Evolutionary conservation across 306 rosid species (phyloP).

Genomic region (Trifolium dubium): DNA sequence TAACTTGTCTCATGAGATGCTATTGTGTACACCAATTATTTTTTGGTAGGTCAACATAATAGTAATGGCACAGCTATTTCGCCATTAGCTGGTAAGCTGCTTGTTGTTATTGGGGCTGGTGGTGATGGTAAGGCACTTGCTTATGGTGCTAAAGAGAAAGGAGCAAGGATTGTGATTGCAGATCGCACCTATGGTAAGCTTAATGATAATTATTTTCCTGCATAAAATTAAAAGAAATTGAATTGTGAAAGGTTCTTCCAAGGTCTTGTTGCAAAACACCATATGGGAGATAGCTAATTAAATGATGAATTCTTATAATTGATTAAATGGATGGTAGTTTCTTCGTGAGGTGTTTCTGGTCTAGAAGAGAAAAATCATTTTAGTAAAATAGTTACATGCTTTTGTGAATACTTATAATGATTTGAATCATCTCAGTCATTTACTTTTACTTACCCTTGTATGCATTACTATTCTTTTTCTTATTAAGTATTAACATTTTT

Average conservation of each 20-base stretch:
- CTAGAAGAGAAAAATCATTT: conserved; percentile 14
- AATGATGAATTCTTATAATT: conserved; percentile 23
- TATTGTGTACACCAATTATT: conserved; percentile 28
- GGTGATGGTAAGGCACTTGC: conserved; percentile 97
- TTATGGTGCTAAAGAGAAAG: conserved; percentile 93
- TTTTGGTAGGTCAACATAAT: conserved; percentile 50
- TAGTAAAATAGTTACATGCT: conserved; percentile 10
- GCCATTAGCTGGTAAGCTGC: conserved; percentile 82
- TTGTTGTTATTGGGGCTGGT: conserved; percentile 97
- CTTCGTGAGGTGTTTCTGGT: conserved; percentile 8
- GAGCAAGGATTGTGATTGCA: conserved; percentile 89
- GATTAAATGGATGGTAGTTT: conserved; percentile 17
- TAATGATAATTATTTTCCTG: conserved; percentile 32
- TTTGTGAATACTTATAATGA: conserved; percentile 27
- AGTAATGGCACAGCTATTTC: conserved; percentile 52
- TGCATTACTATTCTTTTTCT: not conserved
- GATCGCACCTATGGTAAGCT: conserved; percentile 84
- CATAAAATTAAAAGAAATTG: conserved; percentile 11
- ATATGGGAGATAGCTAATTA: conserved; percentile 24
- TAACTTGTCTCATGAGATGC: conserved; percentile 13
- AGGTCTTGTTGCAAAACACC: conserved; percentile 21
- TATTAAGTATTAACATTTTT: not conserved
- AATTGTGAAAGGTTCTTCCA: conserved; percentile 33
- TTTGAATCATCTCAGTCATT: conserved; percentile 15
- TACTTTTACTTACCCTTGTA: conserved; percentile 14